These are phyloP conservation scores for Eutypella sp. DNA, from an alignment of 2,329 filamentous ascomycete genomes.

Conservation along the genomic window DNA sequence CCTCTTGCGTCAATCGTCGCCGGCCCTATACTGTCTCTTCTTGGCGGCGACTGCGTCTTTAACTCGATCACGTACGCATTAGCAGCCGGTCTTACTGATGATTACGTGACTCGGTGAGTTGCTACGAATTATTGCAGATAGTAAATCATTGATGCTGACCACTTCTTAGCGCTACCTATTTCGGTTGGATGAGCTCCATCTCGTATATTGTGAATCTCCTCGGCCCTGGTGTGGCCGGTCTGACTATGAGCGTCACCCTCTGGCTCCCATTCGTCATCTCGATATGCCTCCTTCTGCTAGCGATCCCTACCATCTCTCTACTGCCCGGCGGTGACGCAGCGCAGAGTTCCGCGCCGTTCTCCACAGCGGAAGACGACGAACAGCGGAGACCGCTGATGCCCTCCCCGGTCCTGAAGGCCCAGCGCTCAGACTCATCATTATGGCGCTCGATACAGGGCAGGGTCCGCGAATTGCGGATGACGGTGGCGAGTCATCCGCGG, in stretches of 20 bases:
- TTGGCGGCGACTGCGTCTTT: slow-evolving; percentile 47
- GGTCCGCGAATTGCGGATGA: slow-evolving; percentile 24
- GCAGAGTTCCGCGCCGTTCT: not conserved
- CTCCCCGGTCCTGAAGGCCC: slow-evolving; percentile 34
- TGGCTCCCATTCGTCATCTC: slow-evolving; percentile 41
- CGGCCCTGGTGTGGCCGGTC: slow-evolving; percentile 41
- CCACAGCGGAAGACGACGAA: slow-evolving; percentile 22
- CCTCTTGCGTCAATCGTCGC: slow-evolving; percentile 35
- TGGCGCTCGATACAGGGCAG: slow-evolving; percentile 21
- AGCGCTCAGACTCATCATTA: slow-evolving; percentile 14
- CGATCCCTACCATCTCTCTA: slow-evolving; percentile 26
- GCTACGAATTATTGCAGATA: not conserved
- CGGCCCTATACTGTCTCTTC: slow-evolving; percentile 37
- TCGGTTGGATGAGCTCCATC: slow-evolving; percentile 45
- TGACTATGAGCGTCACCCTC: slow-evolving; percentile 38
- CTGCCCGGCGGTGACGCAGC: slow-evolving; percentile 18
- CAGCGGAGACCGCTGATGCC: slow-evolving; percentile 34
- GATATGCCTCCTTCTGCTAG: slow-evolving; percentile 30
- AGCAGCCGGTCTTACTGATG: slow-evolving; percentile 38
- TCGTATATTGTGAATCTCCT: slow-evolving; percentile 42
- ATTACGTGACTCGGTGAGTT: slow-evolving; percentile 32
- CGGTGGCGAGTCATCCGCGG: slow-evolving; percentile 32
- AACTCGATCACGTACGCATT: slow-evolving; percentile 44
- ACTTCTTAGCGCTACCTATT: slow-evolving; percentile 39
- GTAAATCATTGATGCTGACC: slow-evolving; percentile 8